phyloP scores from a whole-genome alignment of 805 yeast species.

The Teunomyces cretensis region DNA sequence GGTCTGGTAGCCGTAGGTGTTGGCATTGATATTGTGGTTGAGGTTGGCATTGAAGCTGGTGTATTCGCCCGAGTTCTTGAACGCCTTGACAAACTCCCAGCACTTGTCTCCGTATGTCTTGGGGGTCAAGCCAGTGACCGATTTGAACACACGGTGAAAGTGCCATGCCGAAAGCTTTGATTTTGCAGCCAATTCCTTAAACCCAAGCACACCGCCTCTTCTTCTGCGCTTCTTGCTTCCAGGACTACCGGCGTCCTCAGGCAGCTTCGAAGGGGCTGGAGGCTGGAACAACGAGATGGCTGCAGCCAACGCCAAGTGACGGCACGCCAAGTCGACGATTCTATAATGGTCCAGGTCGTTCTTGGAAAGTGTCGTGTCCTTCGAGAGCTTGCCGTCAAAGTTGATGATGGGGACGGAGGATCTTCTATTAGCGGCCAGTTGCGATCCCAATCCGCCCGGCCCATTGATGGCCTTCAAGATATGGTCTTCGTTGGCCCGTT shows the following conservation, averaged over 20 bases:
- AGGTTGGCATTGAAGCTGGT: background rate
- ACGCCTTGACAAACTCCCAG: conserved; percentile 44
- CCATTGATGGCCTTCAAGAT: conserved; percentile 18
- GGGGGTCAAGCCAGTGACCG: conserved; percentile 83
- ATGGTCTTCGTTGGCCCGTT: conserved; percentile 23
- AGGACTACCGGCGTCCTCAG: conserved; percentile 15
- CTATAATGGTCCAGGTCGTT: conserved; percentile 69
- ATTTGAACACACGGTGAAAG: conserved; percentile 85
- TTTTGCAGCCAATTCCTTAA: conserved; percentile 84
- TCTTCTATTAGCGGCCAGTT: conserved; percentile 18
- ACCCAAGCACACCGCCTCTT: conserved; percentile 78
- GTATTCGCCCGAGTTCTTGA: conserved; percentile 18
- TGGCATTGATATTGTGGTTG: background rate
- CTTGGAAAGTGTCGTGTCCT: conserved; percentile 41
- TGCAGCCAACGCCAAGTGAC: conserved; percentile 81
- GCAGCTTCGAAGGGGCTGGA: conserved; percentile 13
- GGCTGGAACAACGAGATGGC: conserved; percentile 42
- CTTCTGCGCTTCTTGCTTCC: conserved; percentile 48
- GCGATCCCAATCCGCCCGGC: no score
- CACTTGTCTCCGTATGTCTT: conserved; percentile 87
- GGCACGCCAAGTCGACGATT: conserved; percentile 74
- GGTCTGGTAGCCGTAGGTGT: conserved; percentile 8
- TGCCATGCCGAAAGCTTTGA: conserved; percentile 89
- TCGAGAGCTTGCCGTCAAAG: conserved; percentile 22
- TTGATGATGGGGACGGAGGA: conserved; percentile 28